Conservation (phyloP, 257 asterid genomes). For the Solanum chmielewskii region DNA sequence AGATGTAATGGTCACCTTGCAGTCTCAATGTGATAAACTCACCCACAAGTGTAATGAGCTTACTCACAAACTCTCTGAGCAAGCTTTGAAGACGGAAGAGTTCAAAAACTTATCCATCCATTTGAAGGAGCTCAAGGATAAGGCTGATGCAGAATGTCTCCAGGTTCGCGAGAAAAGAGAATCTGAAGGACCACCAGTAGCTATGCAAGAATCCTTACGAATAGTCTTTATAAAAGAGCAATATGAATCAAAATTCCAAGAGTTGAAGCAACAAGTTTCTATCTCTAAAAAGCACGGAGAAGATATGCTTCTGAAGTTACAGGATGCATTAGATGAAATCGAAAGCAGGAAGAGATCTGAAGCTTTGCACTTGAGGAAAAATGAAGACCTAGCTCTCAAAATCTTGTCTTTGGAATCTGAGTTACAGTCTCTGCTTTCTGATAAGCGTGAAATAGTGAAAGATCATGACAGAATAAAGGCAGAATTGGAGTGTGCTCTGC, state of each 20-base stretch:
- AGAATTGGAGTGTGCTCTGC: constrained; percentile 80
- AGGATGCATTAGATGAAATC: constrained; percentile 79
- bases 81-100: constrained; percentile 63
- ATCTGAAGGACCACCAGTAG: constrained; percentile 41
- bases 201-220: constrained; percentile 70
- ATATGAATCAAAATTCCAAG: constrained; percentile 70
- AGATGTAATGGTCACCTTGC: constrained; percentile 32
- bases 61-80: constrained; percentile 54
- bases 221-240: constrained; percentile 90
- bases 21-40: constrained; percentile 39
- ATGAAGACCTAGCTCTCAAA: constrained; percentile 59
- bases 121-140: constrained; percentile 81
- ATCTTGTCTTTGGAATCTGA: constrained; percentile 60
- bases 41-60: constrained; percentile 46
- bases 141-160: constrained; percentile 64
- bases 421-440: constrained; percentile 42
- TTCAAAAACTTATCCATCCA: constrained; percentile 61
- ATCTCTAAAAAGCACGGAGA: constrained; percentile 81
- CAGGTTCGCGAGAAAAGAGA: constrained; percentile 50
- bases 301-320: constrained; percentile 87
- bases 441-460: constrained; percentile 62
- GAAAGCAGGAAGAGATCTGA: constrained; percentile 82
- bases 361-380: constrained; percentile 62
- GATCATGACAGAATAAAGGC: constrained; percentile 63
- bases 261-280: constrained; percentile 70